A percentile compares a stretch with the other conserved stretches of the same genome.
These are phyloP conservation scores for Cladophialophora bantiana DNA, from an alignment of 2,329 filamentous ascomycete genomes.

Conservation along the genomic window DNA sequence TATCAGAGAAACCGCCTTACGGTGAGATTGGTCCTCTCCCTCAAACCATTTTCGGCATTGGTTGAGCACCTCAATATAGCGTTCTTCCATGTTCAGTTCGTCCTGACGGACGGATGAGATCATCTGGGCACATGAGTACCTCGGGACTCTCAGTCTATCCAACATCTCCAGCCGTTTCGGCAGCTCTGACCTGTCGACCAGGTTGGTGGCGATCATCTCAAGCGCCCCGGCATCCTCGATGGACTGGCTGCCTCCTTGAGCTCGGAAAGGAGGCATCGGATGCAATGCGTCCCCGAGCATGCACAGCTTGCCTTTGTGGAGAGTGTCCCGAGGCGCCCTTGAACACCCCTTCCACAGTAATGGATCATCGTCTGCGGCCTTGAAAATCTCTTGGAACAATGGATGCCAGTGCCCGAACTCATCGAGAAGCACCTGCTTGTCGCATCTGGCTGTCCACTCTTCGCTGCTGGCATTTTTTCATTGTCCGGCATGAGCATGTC, in stretches of 20 bases:
- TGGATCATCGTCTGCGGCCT: not conserved
- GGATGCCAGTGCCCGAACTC: constrained; percentile 13
- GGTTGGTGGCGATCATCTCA: not conserved
- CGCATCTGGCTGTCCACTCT: constrained; percentile 8
- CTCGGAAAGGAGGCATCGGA: constrained; percentile 13
- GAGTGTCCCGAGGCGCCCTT: not conserved
- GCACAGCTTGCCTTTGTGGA: constrained; percentile 8
- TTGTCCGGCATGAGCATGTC: constrained; percentile 11
- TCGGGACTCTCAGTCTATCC: not conserved
- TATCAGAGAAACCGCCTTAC: constrained; percentile 3
- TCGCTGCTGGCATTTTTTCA: constrained; percentile 11
- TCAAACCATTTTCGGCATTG: constrained; percentile 19
- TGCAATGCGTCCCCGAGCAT: constrained; percentile 11
- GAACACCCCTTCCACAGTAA: constrained; percentile 9
- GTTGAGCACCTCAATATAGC: not conserved
- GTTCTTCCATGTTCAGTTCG: constrained; percentile 4
- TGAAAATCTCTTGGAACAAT: constrained; percentile 9
- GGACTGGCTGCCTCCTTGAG: constrained; percentile 9
- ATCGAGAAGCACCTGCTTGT: constrained; percentile 6
- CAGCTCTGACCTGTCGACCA: constrained; percentile 4
- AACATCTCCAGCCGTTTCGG: not conserved
- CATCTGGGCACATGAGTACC: not conserved
- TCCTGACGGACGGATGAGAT: constrained; percentile 12
- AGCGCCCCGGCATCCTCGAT: constrained; percentile 15
- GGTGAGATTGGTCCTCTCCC: constrained; percentile 9